These are phyloP conservation scores for Nicotiana paniculata DNA, from an alignment of 257 asterid species.

Conservation along the genomic window DNA sequence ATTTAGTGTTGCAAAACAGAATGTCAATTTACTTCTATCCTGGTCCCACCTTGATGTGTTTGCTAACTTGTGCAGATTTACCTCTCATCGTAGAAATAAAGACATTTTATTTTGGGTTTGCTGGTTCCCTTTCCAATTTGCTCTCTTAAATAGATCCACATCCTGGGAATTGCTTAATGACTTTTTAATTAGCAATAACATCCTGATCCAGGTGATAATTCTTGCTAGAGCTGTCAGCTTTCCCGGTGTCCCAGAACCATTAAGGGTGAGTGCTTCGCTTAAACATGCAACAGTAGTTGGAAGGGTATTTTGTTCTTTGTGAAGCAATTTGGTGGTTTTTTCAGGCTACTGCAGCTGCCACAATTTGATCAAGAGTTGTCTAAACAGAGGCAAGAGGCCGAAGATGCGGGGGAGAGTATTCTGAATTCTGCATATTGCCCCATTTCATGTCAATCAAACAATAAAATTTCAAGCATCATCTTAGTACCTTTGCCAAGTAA, in stretches of 20 bases:
- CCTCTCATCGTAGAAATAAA: background rate
- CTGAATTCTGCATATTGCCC: background rate
- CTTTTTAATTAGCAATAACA: constrained; percentile 1
- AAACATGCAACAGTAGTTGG: background rate
- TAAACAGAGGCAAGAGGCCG: constrained; percentile 74
- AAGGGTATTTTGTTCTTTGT: background rate
- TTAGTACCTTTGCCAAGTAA: background rate
- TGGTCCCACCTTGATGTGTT: background rate
- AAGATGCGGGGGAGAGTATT: constrained; percentile 66
- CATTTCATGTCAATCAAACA: no score
- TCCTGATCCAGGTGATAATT: constrained; percentile 68
- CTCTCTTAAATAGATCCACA: background rate
- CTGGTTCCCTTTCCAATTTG: background rate
- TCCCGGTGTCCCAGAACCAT: constrained; percentile 82
- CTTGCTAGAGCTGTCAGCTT: constrained; percentile 87
- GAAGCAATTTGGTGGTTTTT: constrained; percentile 21
- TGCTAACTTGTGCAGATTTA: background rate
- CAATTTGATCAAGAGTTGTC: constrained; percentile 66
- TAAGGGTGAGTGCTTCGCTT: constrained; percentile 43
- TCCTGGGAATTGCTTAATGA: background rate
- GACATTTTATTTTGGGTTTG: background rate
- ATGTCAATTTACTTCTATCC: background rate
- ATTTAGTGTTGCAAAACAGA: background rate
- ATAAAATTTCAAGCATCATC: background rate
- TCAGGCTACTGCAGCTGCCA: constrained; percentile 69